Conservation (phyloP, 1,139 yeast species). For the Candida freyschussii region DNA sequence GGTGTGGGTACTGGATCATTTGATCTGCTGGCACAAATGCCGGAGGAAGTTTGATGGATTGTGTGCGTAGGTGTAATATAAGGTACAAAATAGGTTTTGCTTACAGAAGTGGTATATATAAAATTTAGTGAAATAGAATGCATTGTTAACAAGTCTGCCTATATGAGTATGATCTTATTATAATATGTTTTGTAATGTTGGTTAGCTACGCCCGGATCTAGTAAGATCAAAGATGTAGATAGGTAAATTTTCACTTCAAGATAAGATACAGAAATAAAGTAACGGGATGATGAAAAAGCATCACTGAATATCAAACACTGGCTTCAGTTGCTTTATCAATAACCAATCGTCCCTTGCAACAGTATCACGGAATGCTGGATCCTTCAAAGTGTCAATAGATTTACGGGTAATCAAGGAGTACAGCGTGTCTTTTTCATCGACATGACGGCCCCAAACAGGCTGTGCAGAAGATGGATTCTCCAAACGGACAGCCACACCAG, state of each 20-base stretch:
- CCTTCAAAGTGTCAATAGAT: slow-evolving; percentile 95
- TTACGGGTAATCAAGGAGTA: slow-evolving; percentile 85
- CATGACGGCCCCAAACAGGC: slow-evolving; percentile 99
- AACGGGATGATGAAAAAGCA: slow-evolving; percentile 1
- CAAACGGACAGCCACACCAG: slow-evolving; percentile 98
- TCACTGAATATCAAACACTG: slow-evolving; percentile 52
- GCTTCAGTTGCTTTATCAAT: slow-evolving; percentile 80
- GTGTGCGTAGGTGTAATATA: too few relatives aligned
- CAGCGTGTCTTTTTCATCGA: slow-evolving; percentile 84
- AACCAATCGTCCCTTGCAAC: slow-evolving; percentile 96
- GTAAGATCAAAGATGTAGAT: neutral
- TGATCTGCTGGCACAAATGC: slow-evolving; percentile 74
- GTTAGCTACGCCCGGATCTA: too few relatives aligned
- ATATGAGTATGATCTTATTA: too few relatives aligned
- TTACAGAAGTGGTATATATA: slow-evolving; percentile 2
- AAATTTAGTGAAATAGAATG: slow-evolving; percentile 2
- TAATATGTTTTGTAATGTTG: too few relatives aligned
- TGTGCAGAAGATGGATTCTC: slow-evolving; percentile 90
- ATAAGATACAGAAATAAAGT: slow-evolving; percentile 3
- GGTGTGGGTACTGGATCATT: slow-evolving; percentile 96
- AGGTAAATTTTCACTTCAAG: too few relatives aligned
- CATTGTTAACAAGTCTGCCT: too few relatives aligned
- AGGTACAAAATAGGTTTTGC: slow-evolving; percentile 5
- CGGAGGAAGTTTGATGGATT: slow-evolving; percentile 25
- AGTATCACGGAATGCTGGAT: slow-evolving; percentile 92